Evolutionary conservation across 2,329 filamentous ascomycete species (phyloP).

Genomic region (Claviceps sp.): DNA sequence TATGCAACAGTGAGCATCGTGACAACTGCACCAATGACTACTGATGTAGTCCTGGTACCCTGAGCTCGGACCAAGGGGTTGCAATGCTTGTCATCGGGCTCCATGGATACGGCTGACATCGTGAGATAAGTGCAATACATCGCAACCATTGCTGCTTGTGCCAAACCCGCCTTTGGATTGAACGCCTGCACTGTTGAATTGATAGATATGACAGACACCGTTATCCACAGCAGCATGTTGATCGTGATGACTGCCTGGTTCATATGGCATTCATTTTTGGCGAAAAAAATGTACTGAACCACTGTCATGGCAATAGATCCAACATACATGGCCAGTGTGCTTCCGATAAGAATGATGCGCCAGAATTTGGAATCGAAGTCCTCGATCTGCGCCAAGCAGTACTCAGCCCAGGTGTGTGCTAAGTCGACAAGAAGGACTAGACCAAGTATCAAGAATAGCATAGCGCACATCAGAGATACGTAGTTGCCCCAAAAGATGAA

Average conservation of each 20-base stretch:
- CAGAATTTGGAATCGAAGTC: constrained; percentile 72
- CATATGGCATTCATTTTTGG: constrained; percentile 69
- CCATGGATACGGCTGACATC: constrained; percentile 97
- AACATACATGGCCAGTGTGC: constrained; percentile 86
- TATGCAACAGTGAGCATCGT: constrained; percentile 97
- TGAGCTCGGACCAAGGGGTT: constrained; percentile 81
- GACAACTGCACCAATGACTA: constrained; percentile 85
- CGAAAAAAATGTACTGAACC: constrained; percentile 96
- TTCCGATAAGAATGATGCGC: constrained; percentile 79
- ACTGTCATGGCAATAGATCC: constrained; percentile 87
- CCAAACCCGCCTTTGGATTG: constrained; percentile 86
- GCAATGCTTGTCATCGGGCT: constrained; percentile 85
- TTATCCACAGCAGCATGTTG: constrained; percentile 74
- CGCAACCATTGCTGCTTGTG: constrained; percentile 95
- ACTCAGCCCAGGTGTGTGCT: constrained; percentile 93
- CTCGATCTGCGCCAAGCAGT: constrained; percentile 89
- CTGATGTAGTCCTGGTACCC: constrained; percentile 77
- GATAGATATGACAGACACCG: constrained; percentile 72
- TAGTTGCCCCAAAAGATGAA: constrained; percentile 96
- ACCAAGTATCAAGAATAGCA: constrained; percentile 86
- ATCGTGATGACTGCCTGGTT: constrained; percentile 94
- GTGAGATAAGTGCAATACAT: constrained; percentile 98
- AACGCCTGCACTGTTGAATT: constrained; percentile 82
- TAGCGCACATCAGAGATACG: constrained; percentile 73
- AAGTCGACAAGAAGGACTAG: constrained; percentile 87